A percentile compares a stretch with the other conserved stretches of the same genome.
Conservation (phyloP, 169 alveolate genomes). For the Condylostoma magnum region DNA sequence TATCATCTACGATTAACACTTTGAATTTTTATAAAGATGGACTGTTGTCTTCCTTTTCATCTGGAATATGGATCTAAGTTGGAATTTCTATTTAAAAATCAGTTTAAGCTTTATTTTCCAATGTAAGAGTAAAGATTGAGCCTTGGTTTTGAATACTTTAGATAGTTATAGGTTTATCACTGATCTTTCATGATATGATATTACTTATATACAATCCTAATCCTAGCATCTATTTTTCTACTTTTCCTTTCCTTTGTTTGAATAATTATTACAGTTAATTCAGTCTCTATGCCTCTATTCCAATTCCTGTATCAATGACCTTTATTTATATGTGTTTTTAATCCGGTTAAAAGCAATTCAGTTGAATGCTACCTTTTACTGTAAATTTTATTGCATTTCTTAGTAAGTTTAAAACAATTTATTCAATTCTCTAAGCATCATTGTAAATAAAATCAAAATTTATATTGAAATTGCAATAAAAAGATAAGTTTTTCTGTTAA, state of each 20-base stretch:
- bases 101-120: background rate
- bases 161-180: background rate
- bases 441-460: background rate
- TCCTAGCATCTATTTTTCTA: background rate
- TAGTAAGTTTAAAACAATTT: slow-evolving; percentile 2
- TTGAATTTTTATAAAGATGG: background rate
- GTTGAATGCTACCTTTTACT: background rate
- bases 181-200: background rate
- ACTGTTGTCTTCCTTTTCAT: too few species aligned
- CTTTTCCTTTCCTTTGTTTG: too few species aligned
- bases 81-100: too few species aligned
- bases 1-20: background rate
- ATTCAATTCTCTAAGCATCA: background rate
- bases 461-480: background rate
- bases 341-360: background rate
- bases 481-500: background rate
- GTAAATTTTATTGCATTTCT: slow-evolving; percentile 23
- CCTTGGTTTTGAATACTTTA: slow-evolving; percentile 4
- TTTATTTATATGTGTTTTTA: background rate
- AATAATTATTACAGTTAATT: background rate
- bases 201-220: slow-evolving; percentile 9
- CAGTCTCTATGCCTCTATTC: background rate
- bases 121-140: background rate
- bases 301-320: slow-evolving; percentile 14
- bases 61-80: too few species aligned